A percentile compares a stretch with the other conserved stretches of the same genome.
Evolutionary conservation across 352 stramenopile species (phyloP).

Genomic region (Pythium chondricola): DNA sequence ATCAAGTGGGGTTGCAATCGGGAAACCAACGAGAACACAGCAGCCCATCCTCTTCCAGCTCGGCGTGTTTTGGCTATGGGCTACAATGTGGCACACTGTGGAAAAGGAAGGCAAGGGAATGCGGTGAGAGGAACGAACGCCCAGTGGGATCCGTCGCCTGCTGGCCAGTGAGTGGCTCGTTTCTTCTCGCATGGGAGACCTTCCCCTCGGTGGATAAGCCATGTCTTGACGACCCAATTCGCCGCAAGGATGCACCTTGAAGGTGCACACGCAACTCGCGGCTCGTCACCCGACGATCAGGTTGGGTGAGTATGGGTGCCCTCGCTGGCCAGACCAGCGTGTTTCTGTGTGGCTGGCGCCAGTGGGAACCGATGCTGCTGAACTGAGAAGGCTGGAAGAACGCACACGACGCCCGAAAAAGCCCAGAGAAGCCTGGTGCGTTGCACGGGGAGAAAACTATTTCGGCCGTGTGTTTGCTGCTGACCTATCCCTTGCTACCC

Average conservation of each 20-base stretch:
- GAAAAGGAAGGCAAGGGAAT: not conserved
- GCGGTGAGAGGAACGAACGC: not conserved
- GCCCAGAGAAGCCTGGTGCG: too few relatives aligned
- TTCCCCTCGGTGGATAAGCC: conserved; percentile 1
- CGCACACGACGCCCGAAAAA: too few relatives aligned
- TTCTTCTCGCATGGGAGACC: not conserved
- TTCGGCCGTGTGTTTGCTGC: too few relatives aligned
- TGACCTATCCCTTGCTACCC: too few relatives aligned
- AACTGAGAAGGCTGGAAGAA: too few relatives aligned
- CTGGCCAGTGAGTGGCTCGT: not conserved
- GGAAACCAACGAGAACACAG: conserved; percentile 1
- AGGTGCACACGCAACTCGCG: conserved; percentile 2
- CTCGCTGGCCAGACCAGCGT: too few relatives aligned
- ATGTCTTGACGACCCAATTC: not conserved
- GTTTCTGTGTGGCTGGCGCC: too few relatives aligned
- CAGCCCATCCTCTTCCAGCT: not conserved
- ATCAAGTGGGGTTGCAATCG: not conserved
- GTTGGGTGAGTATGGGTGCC: too few relatives aligned
- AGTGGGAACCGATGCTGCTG: too few relatives aligned
- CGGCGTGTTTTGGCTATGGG: not conserved
- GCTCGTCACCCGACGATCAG: conserved; percentile 5
- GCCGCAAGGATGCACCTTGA: not conserved
- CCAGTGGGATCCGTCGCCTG: not conserved
- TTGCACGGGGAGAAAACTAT: too few relatives aligned
- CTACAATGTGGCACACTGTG: not conserved